phyloP scores from a whole-genome alignment of 805 yeast genomes.

The Monosporozyma servazzii region DNA sequence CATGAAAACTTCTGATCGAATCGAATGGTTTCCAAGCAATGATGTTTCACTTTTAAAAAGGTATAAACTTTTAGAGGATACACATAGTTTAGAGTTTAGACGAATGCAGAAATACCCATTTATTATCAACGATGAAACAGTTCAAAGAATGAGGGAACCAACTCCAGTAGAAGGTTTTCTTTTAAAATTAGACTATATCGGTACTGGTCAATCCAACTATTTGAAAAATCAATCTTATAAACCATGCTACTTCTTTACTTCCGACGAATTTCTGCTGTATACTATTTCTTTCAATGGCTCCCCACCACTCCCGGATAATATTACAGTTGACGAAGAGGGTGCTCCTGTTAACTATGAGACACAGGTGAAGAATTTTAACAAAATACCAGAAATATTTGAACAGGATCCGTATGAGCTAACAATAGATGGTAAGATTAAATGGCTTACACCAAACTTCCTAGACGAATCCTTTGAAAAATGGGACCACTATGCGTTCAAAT shows the following conservation, averaged over 20 bases:
- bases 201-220: not conserved
- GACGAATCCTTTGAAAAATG: conserved; percentile 35
- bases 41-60: conserved; percentile 35
- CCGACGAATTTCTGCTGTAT: conserved; percentile 52
- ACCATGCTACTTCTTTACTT: conserved; percentile 54
- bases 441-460: conserved; percentile 42
- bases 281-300: conserved; percentile 44
- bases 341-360: conserved; percentile 21
- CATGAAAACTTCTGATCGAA: conserved; percentile 61
- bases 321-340: conserved; percentile 18
- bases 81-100: conserved; percentile 56
- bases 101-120: conserved; percentile 35
- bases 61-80: conserved; percentile 35
- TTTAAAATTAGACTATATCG: conserved; percentile 43
- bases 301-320: conserved; percentile 47
- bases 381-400: conserved; percentile 34
- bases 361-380: conserved; percentile 12
- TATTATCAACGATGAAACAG: conserved; percentile 14
- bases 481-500: conserved; percentile 55
- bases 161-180: conserved; percentile 76
- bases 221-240: conserved; percentile 16
- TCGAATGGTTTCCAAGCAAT: conserved; percentile 57
- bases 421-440: conserved; percentile 42
- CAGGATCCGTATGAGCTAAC: conserved; percentile 50
- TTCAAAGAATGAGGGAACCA: conserved; percentile 43